phyloP scores from a whole-genome alignment of 495 filamentous ascomycete genomes.

The Bombardia bombarda region DNA sequence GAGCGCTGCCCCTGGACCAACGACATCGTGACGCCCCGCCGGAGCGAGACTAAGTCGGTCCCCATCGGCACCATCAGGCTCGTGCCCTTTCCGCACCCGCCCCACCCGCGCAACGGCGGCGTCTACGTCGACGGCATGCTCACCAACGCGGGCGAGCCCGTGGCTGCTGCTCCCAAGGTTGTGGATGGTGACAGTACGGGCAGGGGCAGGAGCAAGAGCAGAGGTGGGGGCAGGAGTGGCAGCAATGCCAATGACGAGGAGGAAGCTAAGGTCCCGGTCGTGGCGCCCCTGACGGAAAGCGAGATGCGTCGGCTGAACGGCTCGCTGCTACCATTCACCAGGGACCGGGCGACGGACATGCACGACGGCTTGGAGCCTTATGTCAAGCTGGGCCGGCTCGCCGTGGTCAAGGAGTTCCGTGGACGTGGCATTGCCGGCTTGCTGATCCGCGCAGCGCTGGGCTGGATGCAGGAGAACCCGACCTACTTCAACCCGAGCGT shows the following conservation, averaged over 20 bases:
- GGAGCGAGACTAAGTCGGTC: constrained; percentile 25
- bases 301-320: not conserved
- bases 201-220: not conserved
- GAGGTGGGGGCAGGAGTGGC: no score
- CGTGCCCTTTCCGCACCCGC: constrained; percentile 65
- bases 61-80: constrained; percentile 71
- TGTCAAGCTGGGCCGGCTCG: constrained; percentile 71
- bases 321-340: constrained; percentile 18
- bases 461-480: constrained; percentile 54
- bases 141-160: constrained; percentile 5
- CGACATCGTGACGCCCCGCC: constrained; percentile 20
- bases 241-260: no score
- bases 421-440: constrained; percentile 52
- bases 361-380: constrained; percentile 61
- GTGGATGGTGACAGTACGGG: not conserved
- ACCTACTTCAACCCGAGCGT: constrained; percentile 40
- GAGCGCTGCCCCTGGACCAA: constrained; percentile 21
- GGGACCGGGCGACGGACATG: constrained; percentile 32
- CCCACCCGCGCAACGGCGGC: constrained; percentile 44
- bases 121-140: constrained; percentile 30
- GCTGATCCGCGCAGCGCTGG: constrained; percentile 53
- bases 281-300: not conserved
- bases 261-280: not conserved
- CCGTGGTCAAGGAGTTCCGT: constrained; percentile 54
- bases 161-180: not conserved